Percentiles rank a stretch among this genome's conserved stretches.
Conservation (phyloP, 2,329 filamentous ascomycete species). For the Colletotrichum sp. region DNA sequence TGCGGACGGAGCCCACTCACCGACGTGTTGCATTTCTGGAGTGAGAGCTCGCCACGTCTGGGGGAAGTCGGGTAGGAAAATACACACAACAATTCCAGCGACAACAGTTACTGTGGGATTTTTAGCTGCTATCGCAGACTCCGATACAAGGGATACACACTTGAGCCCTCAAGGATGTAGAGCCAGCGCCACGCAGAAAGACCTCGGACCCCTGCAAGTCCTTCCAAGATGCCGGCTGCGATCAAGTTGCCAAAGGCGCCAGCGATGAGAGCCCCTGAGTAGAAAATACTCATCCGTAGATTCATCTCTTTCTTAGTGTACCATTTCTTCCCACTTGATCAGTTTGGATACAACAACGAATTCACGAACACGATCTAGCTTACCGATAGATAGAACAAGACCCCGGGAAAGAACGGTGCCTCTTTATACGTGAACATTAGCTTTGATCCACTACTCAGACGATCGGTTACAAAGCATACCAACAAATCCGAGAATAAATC, state of each 20-base stretch:
- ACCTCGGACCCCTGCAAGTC: constrained; percentile 45
- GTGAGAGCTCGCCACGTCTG: constrained; percentile 47
- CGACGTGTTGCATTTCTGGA: constrained; percentile 47
- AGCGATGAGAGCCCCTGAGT: constrained; percentile 31
- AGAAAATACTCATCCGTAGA: constrained; percentile 42
- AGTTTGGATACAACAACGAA: background rate
- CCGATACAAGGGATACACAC: background rate
- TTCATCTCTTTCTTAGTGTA: constrained; percentile 53
- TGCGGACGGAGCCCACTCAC: background rate
- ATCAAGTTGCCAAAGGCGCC: constrained; percentile 36
- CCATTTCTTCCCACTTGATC: background rate
- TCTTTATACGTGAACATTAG: constrained; percentile 23
- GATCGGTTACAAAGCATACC: constrained; percentile 21
- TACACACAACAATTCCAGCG: constrained; percentile 29
- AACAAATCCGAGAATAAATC: constrained; percentile 43
- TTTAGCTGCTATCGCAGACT: background rate
- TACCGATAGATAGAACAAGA: constrained; percentile 44
- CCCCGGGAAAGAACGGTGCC: constrained; percentile 55
- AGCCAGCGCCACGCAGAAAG: constrained; percentile 57
- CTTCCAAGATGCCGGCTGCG: constrained; percentile 38
- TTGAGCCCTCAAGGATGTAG: constrained; percentile 50
- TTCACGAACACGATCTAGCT: background rate
- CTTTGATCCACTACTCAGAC: background rate
- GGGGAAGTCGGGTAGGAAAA: constrained; percentile 38
- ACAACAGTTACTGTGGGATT: background rate